Evolutionary conservation across 176 grass and related monocot genomes (phyloP).

Genomic region (Saccharum officinarum): DNA sequence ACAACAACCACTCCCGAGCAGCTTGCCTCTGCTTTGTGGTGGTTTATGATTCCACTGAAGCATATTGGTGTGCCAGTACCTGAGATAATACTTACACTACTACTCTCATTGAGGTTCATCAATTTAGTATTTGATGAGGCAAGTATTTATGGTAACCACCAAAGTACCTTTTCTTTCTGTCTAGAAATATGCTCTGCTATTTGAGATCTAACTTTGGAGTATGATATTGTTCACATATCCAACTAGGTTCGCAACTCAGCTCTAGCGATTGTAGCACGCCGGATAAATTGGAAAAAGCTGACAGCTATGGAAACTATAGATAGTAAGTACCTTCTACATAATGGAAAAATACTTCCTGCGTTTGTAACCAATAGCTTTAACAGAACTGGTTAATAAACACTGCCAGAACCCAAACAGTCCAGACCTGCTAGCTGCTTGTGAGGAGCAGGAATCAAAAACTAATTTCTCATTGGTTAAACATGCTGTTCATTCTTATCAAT

Average conservation of each 20-base stretch:
- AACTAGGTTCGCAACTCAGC: conserved; percentile 82
- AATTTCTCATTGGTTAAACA: neutral
- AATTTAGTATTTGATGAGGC: conserved; percentile 98
- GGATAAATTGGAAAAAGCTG: conserved; percentile 72
- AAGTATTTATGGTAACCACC: conserved; percentile 39
- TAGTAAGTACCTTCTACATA: conserved; percentile 53
- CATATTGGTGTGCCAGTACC: conserved; percentile 75
- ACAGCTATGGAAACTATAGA: conserved; percentile 85
- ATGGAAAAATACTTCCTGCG: neutral
- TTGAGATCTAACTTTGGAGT: conserved; percentile 26
- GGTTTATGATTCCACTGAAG: conserved; percentile 89
- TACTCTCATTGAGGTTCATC: conserved; percentile 95
- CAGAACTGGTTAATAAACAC: neutral
- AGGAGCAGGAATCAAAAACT: neutral
- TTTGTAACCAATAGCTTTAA: neutral
- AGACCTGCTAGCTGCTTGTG: neutral
- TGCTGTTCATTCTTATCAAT: neutral
- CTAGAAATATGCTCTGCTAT: conserved; percentile 23
- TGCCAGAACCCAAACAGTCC: neutral
- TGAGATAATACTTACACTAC: conserved; percentile 87
- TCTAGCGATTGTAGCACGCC: conserved; percentile 75
- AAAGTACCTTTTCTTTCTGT: conserved; percentile 24
- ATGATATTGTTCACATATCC: conserved; percentile 28
- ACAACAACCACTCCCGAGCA: conserved; percentile 89
- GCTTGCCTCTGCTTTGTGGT: conserved; percentile 91